phyloP scores from a whole-genome alignment of 805 yeast genomes.

The Sugiyamaella floridensis region DNA sequence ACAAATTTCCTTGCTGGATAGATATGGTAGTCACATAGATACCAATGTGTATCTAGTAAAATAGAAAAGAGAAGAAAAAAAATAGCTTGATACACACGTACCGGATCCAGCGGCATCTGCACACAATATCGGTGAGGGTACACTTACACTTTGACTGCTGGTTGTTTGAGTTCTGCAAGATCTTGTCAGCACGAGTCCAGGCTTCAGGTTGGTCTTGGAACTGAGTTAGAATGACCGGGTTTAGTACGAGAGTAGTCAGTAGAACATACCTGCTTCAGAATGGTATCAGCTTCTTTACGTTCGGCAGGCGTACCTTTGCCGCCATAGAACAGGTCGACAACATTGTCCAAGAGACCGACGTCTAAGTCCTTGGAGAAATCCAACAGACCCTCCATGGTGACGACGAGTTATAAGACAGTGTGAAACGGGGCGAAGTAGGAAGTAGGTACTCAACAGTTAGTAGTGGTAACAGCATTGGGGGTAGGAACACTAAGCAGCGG shows the following conservation, averaged over 20 bases:
- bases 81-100: not conserved
- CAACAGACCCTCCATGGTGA: conserved; percentile 72
- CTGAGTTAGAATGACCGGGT: conserved; percentile 21
- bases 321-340: conserved; percentile 76
- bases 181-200: conserved; percentile 90
- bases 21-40: not conserved
- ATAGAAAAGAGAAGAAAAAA: not conserved
- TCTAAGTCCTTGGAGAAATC: conserved; percentile 84
- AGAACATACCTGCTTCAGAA: conserved; percentile 28
- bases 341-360: conserved; percentile 67
- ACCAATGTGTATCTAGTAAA: not conserved
- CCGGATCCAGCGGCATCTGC: not conserved
- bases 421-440: too few species aligned
- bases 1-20: too few species aligned
- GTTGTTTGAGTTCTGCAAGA: conserved; percentile 67
- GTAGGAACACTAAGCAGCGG: not conserved
- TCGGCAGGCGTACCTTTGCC: conserved; percentile 62
- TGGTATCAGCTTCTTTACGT: conserved; percentile 34
- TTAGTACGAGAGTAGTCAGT: not conserved
- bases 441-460: too few species aligned
- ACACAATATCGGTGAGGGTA: not conserved
- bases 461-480: not conserved
- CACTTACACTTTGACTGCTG: conserved; percentile 72
- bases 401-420: not conserved
- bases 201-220: conserved; percentile 94